Evolutionary conservation across 129 eudicot species (phyloP), one percentile per base, ranked within the genome.

Genomic region (Chrysanthemum seticuspe): DNA sequence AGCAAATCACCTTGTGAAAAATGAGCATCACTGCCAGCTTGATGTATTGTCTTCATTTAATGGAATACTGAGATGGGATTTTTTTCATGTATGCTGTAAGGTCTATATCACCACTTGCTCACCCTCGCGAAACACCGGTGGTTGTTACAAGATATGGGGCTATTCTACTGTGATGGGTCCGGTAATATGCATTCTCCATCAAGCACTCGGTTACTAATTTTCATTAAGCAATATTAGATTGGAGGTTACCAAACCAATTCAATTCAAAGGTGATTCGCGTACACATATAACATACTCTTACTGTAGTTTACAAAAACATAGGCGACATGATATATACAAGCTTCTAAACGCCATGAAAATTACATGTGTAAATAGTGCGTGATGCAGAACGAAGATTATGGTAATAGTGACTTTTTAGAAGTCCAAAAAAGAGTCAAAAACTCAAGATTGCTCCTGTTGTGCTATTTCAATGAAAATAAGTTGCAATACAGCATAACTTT

Each of bases 101-200:
- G 3, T 29, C 31, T 29, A 29, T 29, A 29, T 29, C 4, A 3
- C 0, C 4, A 3, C 31, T 29, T 29, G 4, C 31, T 29, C 31
- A 29, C 31, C 31, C 31, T 29, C 31, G 4, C 31, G 4, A 29
- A 29, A 29, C 31, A 2, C 31, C 4, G 4, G 31, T 29, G 31
- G 31, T 29, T 29, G 31, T 4, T 29, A 29, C 4, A 3, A 29
- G 31, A 29, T 29, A 48, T 67, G 56, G 71, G 36, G 44, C 34
- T 6, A 49, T 21, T 49, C 72, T 67, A 67, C 72, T 49, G 18
- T 67, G 9, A 58, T 50, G 10, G 44, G 18, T 47, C 40, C 58
- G 44, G 72, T 67, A 62, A 23, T 56, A 56, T 40, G 45, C 45
- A 3, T 29, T 29, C 31, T 29, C 31, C 31, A 29, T 29, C 31